Percentiles rank a stretch among this genome's conserved stretches.
phyloP scores from a whole-genome alignment of 495 filamentous ascomycete genomes.

The Podospora didyma region DNA sequence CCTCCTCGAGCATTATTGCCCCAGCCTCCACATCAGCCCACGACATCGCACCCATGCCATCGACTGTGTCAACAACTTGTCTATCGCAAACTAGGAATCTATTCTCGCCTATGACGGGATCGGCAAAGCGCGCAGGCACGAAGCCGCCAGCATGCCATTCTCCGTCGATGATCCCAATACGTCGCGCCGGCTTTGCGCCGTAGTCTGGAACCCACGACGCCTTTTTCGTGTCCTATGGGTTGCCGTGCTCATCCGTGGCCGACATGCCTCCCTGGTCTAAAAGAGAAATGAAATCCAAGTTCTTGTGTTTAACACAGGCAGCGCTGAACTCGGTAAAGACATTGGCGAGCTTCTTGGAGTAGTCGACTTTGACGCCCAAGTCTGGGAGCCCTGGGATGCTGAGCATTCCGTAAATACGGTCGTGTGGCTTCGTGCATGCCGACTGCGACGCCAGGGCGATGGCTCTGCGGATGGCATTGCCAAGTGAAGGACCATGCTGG shows the following conservation, averaged over 20 bases:
- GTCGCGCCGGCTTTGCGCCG: neutral
- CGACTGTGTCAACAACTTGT: neutral
- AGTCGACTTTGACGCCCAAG: constrained; percentile 1
- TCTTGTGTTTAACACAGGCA: neutral
- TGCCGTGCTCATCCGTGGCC: constrained; percentile 1
- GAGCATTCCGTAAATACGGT: constrained; percentile 4
- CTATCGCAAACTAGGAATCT: neutral
- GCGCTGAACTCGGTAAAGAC: constrained; percentile 3
- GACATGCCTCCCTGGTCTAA: constrained; percentile 1
- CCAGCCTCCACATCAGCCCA: neutral
- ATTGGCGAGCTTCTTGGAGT: constrained; percentile 1
- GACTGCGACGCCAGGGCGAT: constrained; percentile 3
- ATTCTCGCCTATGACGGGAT: neutral
- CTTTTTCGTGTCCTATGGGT: neutral
- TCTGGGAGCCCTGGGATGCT: constrained; percentile 4
- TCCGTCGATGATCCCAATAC: constrained; percentile 7
- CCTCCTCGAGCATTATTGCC: neutral
- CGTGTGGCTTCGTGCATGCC: neutral
- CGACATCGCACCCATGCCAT: neutral
- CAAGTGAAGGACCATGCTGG: neutral
- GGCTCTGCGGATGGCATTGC: neutral
- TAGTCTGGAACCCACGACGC: constrained; percentile 4
- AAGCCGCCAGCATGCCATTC: constrained; percentile 6
- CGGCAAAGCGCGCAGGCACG: neutral
- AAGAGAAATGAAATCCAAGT: constrained; percentile 1